Evolutionary conservation across 306 rosid species (phyloP), one percentile per base, ranked within the genome.

Genomic region (Hippophae tibetana): DNA sequence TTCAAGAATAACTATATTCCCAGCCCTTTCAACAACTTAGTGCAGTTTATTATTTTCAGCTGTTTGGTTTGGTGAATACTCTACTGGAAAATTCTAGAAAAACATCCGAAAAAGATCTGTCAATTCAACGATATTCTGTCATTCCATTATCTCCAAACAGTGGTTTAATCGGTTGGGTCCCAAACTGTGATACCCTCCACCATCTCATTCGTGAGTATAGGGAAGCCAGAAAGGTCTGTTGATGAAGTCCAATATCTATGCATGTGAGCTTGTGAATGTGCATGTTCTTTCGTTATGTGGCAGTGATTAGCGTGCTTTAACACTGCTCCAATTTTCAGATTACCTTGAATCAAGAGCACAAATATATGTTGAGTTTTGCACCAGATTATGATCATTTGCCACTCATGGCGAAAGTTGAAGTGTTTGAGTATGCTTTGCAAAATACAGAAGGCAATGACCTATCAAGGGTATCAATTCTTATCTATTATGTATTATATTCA

Each of bases 141-240:
- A 88, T 92, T 74, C 98, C 98, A 5, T 70, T 92, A 67, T 87
- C 98, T 67, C 96, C 98, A 63, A 92, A 92, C 81, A 92, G 95
- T 80, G 98, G 98, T 62, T 69, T 92, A 63, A 92, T 92, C 66
- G 98, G 85, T 66, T 92, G 98, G 98, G 98, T 92, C 72, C 98
- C 98, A 56, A 73, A 87, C 50, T 92, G 96, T 72, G 98, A 92
- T 75, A 92, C 98, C 60, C 76, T 92, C 61, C 85, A 92, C 78
- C 74, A 82, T 0, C 98, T 92, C 61, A 92, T 92, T 72, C 82
- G 93, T 56, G 98, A 87, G 81, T 88, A 79, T 69, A 75, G 98
- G 69, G 96, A 92, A 61, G 95, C 96, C 56, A 80, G 96, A 73
- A 92, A 92, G 98, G 98, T 92, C 43, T 47, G 89, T 68, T 63